Base-by-base conservation (phyloP, 2,329 filamentous ascomycete species). In the Ophiocordyceps polyrhachis-furcata region DNA sequence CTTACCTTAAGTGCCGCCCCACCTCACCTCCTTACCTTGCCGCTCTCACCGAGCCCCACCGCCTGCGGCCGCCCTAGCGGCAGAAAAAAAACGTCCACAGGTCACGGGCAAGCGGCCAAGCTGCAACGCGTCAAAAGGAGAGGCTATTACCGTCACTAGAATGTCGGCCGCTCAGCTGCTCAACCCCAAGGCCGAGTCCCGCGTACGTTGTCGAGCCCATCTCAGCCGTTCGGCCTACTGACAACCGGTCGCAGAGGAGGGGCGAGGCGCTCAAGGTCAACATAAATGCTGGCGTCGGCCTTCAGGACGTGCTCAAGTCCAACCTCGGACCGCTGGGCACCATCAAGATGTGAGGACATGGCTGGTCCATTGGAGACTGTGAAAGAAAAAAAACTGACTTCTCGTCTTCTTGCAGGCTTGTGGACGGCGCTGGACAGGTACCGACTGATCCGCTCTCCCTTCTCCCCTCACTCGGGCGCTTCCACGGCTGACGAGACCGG, bases 161-260 rank as follows among this genome's bases (percentile, higher is more conserved):
- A 96, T 96, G 91, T 96, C 88, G 68, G 91, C 91, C 56, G 88
- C 91, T 60, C 89, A 96, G 70, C 80, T 98, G 59, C 81, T 98
- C 53, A 98, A 98, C 67, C 91, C 91, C 50, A 98, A 98, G 73
- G 91, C 91, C 59, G 91, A 98, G 71, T 95, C 88, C 57, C 81
- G 91, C 68, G 87, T 93, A 73, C 57, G 83, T 70, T 52, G 48
- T 42, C 37, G 28, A 43, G 1, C 3, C 4, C n/a, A 12, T 19
- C 35, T 7, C 35, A 38, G 35, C 17, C 17, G 35, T 19, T 9
- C n/a, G 35, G 19, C n/a, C 35, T 38, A 38, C 35, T 38, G 35
- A 38, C n/a, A 7, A 14, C 5, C n/a, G 17, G n/a, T 12, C 14
- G 52, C 53, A 93, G 87, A 81, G 91, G 73, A 81, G 91, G 72